Percentiles rank a stretch among this genome's conserved stretches.
Evolutionary conservation across 768 basidiomycete genomes (phyloP).

Genomic region (Pleurotus sapidus): DNA sequence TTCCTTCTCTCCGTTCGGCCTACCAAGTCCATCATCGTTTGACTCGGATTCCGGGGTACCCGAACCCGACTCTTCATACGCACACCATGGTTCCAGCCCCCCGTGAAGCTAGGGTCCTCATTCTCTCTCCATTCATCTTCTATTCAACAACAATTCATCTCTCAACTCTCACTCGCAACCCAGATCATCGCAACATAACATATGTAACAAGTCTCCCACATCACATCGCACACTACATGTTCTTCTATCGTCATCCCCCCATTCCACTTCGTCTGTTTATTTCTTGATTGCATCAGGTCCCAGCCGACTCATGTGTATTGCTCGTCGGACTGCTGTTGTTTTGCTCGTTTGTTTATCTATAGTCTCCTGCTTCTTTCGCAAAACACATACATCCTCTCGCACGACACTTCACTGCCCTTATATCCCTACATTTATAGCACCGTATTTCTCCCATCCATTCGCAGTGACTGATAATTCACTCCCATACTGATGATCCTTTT

Average conservation of each 20-base stretch:
- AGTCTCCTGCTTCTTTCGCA: background rate
- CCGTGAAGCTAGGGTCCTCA: too few species aligned
- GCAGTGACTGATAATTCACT: background rate
- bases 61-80: background rate
- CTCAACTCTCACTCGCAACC: slow-evolving; percentile 22
- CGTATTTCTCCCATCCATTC: background rate
- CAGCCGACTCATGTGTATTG: slow-evolving; percentile 7
- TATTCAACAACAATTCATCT: slow-evolving; percentile 33
- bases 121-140: slow-evolving; percentile 26
- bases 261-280: slow-evolving; percentile 36
- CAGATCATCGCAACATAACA: slow-evolving; percentile 17
- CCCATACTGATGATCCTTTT: slow-evolving; percentile 3
- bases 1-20: slow-evolving; percentile 1
- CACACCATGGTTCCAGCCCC: background rate
- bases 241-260: slow-evolving; percentile 27
- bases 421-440: slow-evolving; percentile 7
- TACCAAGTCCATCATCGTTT: slow-evolving; percentile 1
- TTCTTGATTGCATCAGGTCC: slow-evolving; percentile 26
- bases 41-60: slow-evolving; percentile 3
- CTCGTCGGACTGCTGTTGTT: slow-evolving; percentile 8
- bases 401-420: slow-evolving; percentile 11
- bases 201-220: slow-evolving; percentile 13
- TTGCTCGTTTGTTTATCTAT: slow-evolving; percentile 7
- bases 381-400: slow-evolving; percentile 26
- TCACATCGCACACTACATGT: slow-evolving; percentile 32